phyloP scores from a whole-genome alignment of 805 yeast genomes.

The Candida ficus region DNA sequence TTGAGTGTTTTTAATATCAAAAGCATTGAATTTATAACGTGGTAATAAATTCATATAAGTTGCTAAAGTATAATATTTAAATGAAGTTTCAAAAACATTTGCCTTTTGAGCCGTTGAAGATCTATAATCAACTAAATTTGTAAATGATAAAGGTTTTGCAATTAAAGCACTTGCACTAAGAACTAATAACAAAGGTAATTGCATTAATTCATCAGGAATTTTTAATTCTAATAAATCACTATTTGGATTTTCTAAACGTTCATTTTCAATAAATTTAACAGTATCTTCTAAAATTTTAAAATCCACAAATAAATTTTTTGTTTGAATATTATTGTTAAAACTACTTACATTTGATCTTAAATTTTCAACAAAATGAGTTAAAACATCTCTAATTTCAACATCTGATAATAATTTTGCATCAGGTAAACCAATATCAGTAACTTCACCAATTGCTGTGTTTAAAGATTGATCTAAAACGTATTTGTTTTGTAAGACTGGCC shows the following conservation, averaged over 20 bases:
- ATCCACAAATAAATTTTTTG: slow-evolving; percentile 20
- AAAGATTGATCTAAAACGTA: slow-evolving; percentile 7
- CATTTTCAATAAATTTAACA: slow-evolving; percentile 8
- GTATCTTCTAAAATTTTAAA: slow-evolving; percentile 8
- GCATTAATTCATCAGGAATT: slow-evolving; percentile 10
- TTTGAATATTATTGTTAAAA: slow-evolving; percentile 16
- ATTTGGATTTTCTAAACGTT: neutral
- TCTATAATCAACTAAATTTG: slow-evolving; percentile 8
- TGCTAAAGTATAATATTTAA: slow-evolving; percentile 12
- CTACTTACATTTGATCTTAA: slow-evolving; percentile 8
- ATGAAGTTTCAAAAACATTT: slow-evolving; percentile 5
- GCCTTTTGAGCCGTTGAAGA: slow-evolving; percentile 13
- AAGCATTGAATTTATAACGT: slow-evolving; percentile 10
- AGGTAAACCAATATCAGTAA: slow-evolving; percentile 9
- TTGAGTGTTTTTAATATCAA: slow-evolving; percentile 16
- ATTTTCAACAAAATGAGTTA: slow-evolving; percentile 7
- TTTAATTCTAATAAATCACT: slow-evolving; percentile 7
- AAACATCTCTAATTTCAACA: slow-evolving; percentile 8
- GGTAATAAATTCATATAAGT: slow-evolving; percentile 11
- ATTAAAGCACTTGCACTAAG: slow-evolving; percentile 14
- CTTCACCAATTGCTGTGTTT: slow-evolving; percentile 11
- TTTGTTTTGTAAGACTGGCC: slow-evolving; percentile 17
- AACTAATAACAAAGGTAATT: slow-evolving; percentile 14
- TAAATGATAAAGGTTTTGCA: slow-evolving; percentile 17
- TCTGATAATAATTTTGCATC: slow-evolving; percentile 5